Percentiles rank a stretch among this genome's conserved stretches.
These are phyloP conservation scores for Penicillium concentricum DNA, from an alignment of 2,329 filamentous ascomycete species.

Conservation along the genomic window DNA sequence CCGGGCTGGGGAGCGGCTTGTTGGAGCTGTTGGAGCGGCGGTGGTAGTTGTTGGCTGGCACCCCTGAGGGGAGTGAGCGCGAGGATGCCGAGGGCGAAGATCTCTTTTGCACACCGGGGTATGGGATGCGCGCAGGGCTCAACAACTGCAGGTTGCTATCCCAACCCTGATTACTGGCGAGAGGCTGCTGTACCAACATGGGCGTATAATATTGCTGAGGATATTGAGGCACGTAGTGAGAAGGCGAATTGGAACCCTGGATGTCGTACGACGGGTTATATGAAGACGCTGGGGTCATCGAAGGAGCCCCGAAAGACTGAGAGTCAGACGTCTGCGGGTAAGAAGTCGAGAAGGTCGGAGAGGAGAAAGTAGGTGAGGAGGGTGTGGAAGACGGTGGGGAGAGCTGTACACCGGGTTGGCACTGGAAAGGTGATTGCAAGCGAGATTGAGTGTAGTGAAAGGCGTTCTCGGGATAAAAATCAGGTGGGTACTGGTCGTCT, in stretches of 20 bases:
- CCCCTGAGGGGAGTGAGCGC: conserved; percentile 36
- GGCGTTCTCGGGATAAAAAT: conserved; percentile 28
- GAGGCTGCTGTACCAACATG: conserved; percentile 43
- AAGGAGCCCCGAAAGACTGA: conserved; percentile 37
- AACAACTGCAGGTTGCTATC: conserved; percentile 38
- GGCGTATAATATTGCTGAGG: conserved; percentile 31
- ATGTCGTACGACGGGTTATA: conserved; percentile 39
- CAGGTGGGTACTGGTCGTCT: conserved; percentile 39
- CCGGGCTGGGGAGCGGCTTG: conserved; percentile 57
- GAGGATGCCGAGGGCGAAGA: conserved; percentile 47
- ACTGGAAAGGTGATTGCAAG: conserved; percentile 37
- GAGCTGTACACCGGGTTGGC: conserved; percentile 30
- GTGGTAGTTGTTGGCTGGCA: conserved; percentile 33
- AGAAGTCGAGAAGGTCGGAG: conserved; percentile 30
- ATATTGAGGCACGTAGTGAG: conserved; percentile 33
- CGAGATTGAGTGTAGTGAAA: conserved; percentile 29
- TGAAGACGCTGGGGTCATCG: conserved; percentile 41
- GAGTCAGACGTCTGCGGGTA: conserved; percentile 30
- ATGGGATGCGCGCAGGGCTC: conserved; percentile 35
- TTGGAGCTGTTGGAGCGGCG: conserved; percentile 40
- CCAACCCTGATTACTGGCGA: conserved; percentile 36
- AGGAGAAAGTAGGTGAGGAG: conserved; percentile 34
- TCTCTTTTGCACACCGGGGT: conserved; percentile 38
- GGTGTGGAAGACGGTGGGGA: conserved; percentile 40
- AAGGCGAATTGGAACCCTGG: conserved; percentile 34